phyloP scores from a whole-genome alignment of 192 early-diverging fungal species.

The Backusella luteola region DNA sequence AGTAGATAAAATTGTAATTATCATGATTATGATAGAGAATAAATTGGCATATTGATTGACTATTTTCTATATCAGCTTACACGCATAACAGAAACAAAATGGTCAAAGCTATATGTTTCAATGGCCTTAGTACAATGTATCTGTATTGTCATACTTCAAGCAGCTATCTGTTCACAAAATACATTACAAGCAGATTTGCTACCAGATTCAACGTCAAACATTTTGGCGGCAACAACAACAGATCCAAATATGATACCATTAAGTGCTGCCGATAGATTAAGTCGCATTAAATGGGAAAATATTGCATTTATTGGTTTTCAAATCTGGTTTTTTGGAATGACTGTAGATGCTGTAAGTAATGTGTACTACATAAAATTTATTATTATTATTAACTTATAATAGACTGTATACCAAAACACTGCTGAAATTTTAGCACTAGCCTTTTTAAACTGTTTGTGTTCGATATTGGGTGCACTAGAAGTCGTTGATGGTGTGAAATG shows the following conservation, averaged over 20 bases:
- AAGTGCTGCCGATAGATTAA: constrained; percentile 26
- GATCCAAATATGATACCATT: constrained; percentile 11
- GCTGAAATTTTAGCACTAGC: constrained; percentile 37
- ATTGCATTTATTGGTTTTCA: constrained; percentile 40
- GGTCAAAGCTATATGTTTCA: constrained; percentile 35
- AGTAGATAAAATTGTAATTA: constrained; percentile 26
- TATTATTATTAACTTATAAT: constrained; percentile 3
- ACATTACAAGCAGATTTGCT: constrained; percentile 17
- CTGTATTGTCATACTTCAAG: constrained; percentile 31
- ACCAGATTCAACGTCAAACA: not conserved
- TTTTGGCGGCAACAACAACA: not conserved
- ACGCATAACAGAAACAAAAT: constrained; percentile 36
- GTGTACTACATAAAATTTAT: not conserved
- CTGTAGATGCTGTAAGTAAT: constrained; percentile 36
- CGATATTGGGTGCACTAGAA: constrained; percentile 34
- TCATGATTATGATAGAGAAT: not conserved
- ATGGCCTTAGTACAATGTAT: constrained; percentile 32
- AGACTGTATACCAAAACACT: constrained; percentile 40
- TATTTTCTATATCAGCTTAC: constrained; percentile 21
- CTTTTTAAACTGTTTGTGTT: constrained; percentile 33
- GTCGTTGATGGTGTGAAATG: constrained; percentile 36
- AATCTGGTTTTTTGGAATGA: constrained; percentile 37
- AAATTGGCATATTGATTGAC: not conserved
- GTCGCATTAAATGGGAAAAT: constrained; percentile 43
- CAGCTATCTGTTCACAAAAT: constrained; percentile 32